A percentile compares a stretch with the other conserved stretches of the same genome.
These are phyloP conservation scores for Russula griseocarnosa DNA, from an alignment of 768 basidiomycete species.

Conservation along the genomic window DNA sequence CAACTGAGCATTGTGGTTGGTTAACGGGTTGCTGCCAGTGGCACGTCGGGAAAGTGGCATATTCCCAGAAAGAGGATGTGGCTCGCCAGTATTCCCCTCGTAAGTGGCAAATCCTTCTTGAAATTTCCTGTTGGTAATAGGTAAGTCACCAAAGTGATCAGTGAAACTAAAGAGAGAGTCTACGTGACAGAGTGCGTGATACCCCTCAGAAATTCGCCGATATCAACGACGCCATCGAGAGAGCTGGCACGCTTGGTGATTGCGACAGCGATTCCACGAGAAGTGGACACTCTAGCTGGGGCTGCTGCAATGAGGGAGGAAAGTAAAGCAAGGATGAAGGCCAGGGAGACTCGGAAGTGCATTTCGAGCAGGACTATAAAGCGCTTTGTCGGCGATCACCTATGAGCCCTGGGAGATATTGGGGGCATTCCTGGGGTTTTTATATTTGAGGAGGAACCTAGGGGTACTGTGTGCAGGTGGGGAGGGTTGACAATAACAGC, in stretches of 20 bases:
- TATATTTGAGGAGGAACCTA: not conserved
- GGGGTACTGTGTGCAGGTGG: too few relatives aligned
- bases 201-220: not conserved
- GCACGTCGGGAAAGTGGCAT: not conserved
- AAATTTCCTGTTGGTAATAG: conserved; percentile 18
- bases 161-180: not conserved
- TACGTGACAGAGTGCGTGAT: conserved; percentile 3
- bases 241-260: conserved; percentile 4
- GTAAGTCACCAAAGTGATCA: too few relatives aligned
- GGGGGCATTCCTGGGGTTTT: too few relatives aligned
- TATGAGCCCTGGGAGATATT: too few relatives aligned
- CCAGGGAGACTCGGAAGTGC: conserved; percentile 1
- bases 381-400: not conserved
- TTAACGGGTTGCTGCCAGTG: not conserved
- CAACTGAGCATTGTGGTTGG: not conserved
- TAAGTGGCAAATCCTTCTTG: conserved; percentile 12
- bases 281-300: not conserved
- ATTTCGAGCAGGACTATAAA: not conserved
- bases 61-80: not conserved
- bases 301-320: conserved; percentile 9
- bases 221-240: conserved; percentile 10
- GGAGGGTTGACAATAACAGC: too few relatives aligned
- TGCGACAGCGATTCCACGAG: not conserved
- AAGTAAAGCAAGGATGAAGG: conserved; percentile 7
- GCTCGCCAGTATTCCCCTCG: too few relatives aligned